Conservation (phyloP, 176 grass and related monocot species). For the Oryza longistaminata region DNA sequence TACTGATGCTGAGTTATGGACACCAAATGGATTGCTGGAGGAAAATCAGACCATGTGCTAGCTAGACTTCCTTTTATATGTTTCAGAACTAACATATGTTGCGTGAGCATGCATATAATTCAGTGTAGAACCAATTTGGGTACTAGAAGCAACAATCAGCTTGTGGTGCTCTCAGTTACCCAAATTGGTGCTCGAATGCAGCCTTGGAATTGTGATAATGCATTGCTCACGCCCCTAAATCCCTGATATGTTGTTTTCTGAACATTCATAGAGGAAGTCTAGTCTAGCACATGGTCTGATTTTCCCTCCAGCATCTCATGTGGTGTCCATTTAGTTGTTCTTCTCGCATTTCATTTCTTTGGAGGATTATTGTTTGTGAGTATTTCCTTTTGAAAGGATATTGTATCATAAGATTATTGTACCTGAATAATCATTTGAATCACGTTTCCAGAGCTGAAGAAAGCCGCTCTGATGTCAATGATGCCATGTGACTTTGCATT, state of each 20-base stretch:
- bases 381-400: background rate
- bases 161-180: background rate
- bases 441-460: background rate
- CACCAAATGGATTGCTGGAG: too few species aligned
- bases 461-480: background rate
- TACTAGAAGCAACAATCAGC: too few species aligned
- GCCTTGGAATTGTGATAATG: background rate
- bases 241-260: background rate
- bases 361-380: background rate
- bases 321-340: background rate
- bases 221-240: background rate
- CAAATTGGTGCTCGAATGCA: background rate
- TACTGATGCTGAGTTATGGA: too few species aligned
- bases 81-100: too few species aligned
- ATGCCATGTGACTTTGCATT: background rate
- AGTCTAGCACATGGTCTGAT: background rate
- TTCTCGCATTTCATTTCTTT: constrained; percentile 5
- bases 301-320: background rate
- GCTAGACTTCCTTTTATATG: too few species aligned
- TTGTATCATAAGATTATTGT: background rate
- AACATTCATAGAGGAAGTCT: background rate
- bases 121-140: too few species aligned
- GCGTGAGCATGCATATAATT: too few species aligned
- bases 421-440: background rate
- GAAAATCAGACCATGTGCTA: too few species aligned